Evolutionary conservation across 2,329 filamentous ascomycete genomes (phyloP), one percentile per base, ranked within the genome.

Genomic region (Epichloe bromicola): DNA sequence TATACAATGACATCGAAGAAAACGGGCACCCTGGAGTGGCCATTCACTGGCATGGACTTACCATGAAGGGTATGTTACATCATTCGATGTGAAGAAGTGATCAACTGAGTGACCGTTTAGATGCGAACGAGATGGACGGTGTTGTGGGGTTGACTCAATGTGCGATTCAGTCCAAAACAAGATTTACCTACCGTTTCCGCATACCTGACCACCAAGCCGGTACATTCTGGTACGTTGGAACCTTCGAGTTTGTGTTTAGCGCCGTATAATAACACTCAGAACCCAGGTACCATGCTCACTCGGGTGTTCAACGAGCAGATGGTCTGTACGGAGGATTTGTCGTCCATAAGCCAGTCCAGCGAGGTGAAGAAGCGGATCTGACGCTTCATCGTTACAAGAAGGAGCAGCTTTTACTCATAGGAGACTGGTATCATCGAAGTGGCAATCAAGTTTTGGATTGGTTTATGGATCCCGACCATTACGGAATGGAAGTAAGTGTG

Each of bases 41-140:
- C 45, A 69, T 86, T 14, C 83, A 87, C 59, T 87, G 82, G 67
- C 83, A 87, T 59, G 83, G 83, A 17, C 70, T 86, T 55, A 79
- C 77, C 57, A 81, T 85, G 64, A 76, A 76, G 55, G 76, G 77
- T 37, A 49, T 10, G 50, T 30, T 6, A 17, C 6, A 20, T 20
- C 7, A 34, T 17, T 19, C 12, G 14, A 19, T 15, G 5, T 17
- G 20, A n/a, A 10, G 14, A 4, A 12, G 37, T 34, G 20, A 30
- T 10, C 11, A 15, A 19, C 43, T 47, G 11, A 44, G n/a, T 41
- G 26, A 48, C 10, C 20, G 12, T n/a, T 1, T 42, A 80, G 73
- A 19, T 74, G 78, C 51, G 20, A 57, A 57, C 46, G 54, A 56
- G 55, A 83, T 85, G 79, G 83, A 87, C 58, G 83, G 83, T 3